Evolutionary conservation across 495 filamentous ascomycete genomes (phyloP).

Genomic region (Saxophila tyrrhenica): DNA sequence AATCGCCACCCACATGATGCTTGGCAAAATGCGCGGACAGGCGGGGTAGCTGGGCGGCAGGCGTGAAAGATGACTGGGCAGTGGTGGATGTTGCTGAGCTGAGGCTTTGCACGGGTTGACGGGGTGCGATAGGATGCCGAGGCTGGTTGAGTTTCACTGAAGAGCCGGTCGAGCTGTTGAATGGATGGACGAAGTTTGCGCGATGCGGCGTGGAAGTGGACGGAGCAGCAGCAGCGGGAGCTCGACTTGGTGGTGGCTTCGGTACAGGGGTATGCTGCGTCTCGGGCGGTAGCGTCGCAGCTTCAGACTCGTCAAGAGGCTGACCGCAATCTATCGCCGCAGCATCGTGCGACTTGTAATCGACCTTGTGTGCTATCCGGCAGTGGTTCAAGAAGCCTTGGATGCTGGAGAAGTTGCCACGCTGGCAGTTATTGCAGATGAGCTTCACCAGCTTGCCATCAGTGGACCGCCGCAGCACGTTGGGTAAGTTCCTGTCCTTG

Average conservation of each 20-base stretch:
- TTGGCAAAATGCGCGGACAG: constrained; percentile 58
- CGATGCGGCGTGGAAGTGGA: neutral
- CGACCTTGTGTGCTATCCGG: constrained; percentile 82
- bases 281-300: constrained; percentile 9
- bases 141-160: neutral
- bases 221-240: constrained; percentile 3
- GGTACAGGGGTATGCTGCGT: constrained; percentile 1
- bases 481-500: constrained; percentile 54
- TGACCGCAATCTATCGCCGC: constrained; percentile 83
- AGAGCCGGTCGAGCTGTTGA: constrained; percentile 2
- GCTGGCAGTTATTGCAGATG: constrained; percentile 76
- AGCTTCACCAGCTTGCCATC: constrained; percentile 61
- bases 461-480: constrained; percentile 48
- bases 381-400: constrained; percentile 99
- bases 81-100: neutral
- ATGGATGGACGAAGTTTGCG: constrained; percentile 12
- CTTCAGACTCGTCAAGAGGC: constrained; percentile 48
- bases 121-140: neutral
- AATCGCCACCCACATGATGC: constrained; percentile 51
- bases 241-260: constrained; percentile 7
- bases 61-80: constrained; percentile 34
- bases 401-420: constrained; percentile 84
- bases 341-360: constrained; percentile 88
- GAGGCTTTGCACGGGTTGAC: constrained; percentile 11
- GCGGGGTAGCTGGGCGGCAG: constrained; percentile 61